Conservation (phyloP, 148 eudicot genomes). For the Amaranthus hypochondriacus region DNA sequence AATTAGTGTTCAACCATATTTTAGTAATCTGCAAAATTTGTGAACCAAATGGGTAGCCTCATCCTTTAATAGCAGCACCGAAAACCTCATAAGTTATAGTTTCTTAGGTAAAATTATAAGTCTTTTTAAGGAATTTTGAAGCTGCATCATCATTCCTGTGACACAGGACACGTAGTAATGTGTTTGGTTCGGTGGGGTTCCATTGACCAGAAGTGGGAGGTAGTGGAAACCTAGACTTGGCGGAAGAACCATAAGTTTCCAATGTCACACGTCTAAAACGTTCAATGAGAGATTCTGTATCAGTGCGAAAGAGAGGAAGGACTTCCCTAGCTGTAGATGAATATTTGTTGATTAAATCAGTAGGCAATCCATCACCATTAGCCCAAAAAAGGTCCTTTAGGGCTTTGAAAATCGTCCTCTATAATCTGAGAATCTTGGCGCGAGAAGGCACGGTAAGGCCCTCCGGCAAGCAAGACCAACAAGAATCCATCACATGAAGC, state of each 20-base stretch:
- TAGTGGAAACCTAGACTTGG: slow-evolving; percentile 73
- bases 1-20: background rate
- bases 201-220: slow-evolving; percentile 95
- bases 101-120: slow-evolving; percentile 86
- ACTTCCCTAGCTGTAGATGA: slow-evolving; percentile 73
- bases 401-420: slow-evolving; percentile 76
- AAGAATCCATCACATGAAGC: slow-evolving; percentile 92
- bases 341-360: slow-evolving; percentile 67
- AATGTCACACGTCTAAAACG: slow-evolving; percentile 58
- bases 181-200: slow-evolving; percentile 85
- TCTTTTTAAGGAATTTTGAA: slow-evolving; percentile 78
- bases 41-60: background rate
- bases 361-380: slow-evolving; percentile 82
- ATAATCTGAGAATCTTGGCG: slow-evolving; percentile 61
- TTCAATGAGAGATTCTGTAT: slow-evolving; percentile 72
- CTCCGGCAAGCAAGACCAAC: slow-evolving; percentile 90
- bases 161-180: slow-evolving; percentile 80
- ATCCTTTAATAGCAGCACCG: background rate
- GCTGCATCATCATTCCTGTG: slow-evolving; percentile 84
- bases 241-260: slow-evolving; percentile 78
- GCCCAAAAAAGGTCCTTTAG: slow-evolving; percentile 89
- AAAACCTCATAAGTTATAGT: slow-evolving; percentile 26
- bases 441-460: slow-evolving; percentile 78
- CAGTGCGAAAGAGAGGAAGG: slow-evolving; percentile 74
- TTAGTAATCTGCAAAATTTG: slow-evolving; percentile 15